Conservation (phyloP, 2,329 filamentous ascomycete species). For the Mycogone perniciosa region DNA sequence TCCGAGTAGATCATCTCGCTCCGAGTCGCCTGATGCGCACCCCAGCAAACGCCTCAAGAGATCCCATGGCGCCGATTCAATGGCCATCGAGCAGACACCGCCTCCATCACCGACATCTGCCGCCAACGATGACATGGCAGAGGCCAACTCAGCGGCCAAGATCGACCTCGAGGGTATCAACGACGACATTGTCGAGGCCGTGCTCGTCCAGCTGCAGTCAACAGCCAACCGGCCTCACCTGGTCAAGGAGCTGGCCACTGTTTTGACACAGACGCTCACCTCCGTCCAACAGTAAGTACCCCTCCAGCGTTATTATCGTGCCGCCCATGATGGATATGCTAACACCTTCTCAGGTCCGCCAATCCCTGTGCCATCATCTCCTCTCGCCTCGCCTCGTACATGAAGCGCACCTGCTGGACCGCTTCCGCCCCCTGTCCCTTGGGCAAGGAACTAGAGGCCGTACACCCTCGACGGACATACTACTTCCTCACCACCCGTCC, state of each 20-base stretch:
- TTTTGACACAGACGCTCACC: slow-evolving; percentile 68
- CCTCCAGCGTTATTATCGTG: slow-evolving; percentile 13
- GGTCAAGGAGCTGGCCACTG: slow-evolving; percentile 83
- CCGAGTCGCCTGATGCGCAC: slow-evolving; percentile 30
- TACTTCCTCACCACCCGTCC: slow-evolving; percentile 90
- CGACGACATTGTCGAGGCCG: slow-evolving; percentile 90
- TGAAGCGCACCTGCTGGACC: slow-evolving; percentile 80
- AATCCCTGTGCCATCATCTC: slow-evolving; percentile 95
- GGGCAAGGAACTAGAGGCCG: slow-evolving; percentile 85
- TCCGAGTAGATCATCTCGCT: slow-evolving; percentile 21
- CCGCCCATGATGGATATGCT: slow-evolving; percentile 12
- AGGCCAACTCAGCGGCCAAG: slow-evolving; percentile 21
- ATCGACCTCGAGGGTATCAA: slow-evolving; percentile 74
- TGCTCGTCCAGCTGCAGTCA: slow-evolving; percentile 80
- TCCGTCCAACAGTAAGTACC: slow-evolving; percentile 83
- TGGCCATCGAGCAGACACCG: slow-evolving; percentile 75
- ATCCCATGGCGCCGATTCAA: slow-evolving; percentile 65
- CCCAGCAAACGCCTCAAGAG: slow-evolving; percentile 68
- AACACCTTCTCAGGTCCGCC: slow-evolving; percentile 62
- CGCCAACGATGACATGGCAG: slow-evolving; percentile 23
- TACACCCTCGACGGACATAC: slow-evolving; percentile 91
- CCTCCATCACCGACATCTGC: slow-evolving; percentile 32
- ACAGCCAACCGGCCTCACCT: slow-evolving; percentile 89
- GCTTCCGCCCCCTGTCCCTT: slow-evolving; percentile 75
- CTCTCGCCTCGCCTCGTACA: slow-evolving; percentile 79